Base-by-base conservation (phyloP, 257 asterid genomes). In the Plantago ovata region DNA sequence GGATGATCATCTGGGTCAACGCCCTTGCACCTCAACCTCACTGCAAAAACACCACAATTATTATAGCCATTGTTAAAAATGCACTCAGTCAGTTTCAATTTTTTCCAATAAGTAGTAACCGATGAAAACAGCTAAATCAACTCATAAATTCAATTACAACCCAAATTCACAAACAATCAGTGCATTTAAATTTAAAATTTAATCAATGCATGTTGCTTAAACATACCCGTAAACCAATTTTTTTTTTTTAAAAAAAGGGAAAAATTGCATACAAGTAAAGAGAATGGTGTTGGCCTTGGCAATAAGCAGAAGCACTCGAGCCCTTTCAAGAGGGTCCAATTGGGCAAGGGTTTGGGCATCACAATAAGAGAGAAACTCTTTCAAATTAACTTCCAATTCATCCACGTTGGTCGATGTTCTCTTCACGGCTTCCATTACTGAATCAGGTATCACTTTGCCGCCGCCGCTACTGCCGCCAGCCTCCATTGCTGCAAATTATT, bases 11-110 rank as follows among this genome's bases (percentile, higher is more conserved):
- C 95, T 56, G 86, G 90, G 73, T 88, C 72, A 33, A 93, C 69
- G 51, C 98, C 98, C 56, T 79, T 89, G 86, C 98, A 93, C 62
- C 97, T 82, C 72, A 93, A 72, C 84, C 87, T 84, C 81, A 88
- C 98, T 88, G 80, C 72, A 83, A 73, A 76, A 43, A 53, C 70
- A 56, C 39, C 9, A 57, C n/a, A 4, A 56, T 43, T 40, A 13
- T 10, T 12, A 50, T 0, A 18, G 8, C 10, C 39, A 19, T 15
- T 9, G 53, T 56, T 45, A 14, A 48, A 41, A 13, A 28, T 28
- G 4, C 7, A 28, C 4, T 28, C 36, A 28, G 3, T n/a, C 4
- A 28, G 36, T 28, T 28, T 28, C 36, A 28, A 28, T 3, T 8
- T 28, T 28, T 28, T 28, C 2, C n/a, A n/a, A n/a, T n/a, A 28